Conservation (phyloP, 805 yeast genomes). For the Ogataea zsoltii region DNA sequence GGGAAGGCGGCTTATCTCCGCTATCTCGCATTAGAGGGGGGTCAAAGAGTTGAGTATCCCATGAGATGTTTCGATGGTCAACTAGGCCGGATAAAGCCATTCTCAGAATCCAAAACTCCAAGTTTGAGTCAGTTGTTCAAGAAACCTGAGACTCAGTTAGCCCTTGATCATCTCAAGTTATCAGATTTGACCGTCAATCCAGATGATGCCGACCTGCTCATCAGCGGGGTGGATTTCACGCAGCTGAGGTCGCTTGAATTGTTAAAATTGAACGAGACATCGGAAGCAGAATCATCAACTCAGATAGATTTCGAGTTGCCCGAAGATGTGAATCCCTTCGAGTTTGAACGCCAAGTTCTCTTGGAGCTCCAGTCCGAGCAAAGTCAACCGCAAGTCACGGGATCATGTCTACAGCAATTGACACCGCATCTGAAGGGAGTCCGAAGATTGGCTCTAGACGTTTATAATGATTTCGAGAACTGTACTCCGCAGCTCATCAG, state of each 20-base stretch:
- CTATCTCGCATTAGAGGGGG: too few relatives aligned
- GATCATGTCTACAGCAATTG: constrained; percentile 13
- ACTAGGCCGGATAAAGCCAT: too few relatives aligned
- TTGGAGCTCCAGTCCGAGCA: background rate
- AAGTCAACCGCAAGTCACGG: background rate
- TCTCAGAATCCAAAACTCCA: too few relatives aligned
- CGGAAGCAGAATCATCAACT: background rate
- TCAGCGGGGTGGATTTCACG: constrained; percentile 15
- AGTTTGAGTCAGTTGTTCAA: too few relatives aligned
- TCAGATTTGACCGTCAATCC: constrained; percentile 18
- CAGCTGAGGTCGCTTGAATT: constrained; percentile 20
- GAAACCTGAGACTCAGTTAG: background rate
- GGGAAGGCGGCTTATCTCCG: background rate
- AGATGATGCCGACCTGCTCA: constrained; percentile 15
- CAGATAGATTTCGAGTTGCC: constrained; percentile 17
- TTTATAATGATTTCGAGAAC: constrained; percentile 21
- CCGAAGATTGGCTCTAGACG: constrained; percentile 20
- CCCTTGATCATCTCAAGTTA: constrained; percentile 17
- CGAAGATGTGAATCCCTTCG: constrained; percentile 13
- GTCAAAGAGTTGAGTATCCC: too few relatives aligned
- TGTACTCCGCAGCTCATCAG: constrained; percentile 16
- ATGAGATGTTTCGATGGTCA: too few relatives aligned
- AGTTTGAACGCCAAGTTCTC: constrained; percentile 14
- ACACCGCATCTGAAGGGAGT: constrained; percentile 15
- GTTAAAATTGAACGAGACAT: constrained; percentile 19